Base-by-base conservation (phyloP, 2,329 filamentous ascomycete species). In the Teratosphaeria nubilosa region DNA sequence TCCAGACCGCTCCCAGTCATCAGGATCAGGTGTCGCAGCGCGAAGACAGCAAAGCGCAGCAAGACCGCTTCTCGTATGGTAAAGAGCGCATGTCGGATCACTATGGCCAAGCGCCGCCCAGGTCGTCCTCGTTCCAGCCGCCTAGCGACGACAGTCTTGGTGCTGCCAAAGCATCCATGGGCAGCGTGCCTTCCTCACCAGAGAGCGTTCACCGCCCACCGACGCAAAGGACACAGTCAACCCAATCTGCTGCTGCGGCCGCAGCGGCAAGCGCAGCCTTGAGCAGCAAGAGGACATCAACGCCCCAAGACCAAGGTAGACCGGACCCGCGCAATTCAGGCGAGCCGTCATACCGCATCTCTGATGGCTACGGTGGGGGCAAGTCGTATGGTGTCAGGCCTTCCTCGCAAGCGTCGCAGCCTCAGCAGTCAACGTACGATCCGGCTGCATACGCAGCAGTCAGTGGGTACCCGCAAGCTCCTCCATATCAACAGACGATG, bases 381-480 rank as follows among this genome's bases (percentile, higher is more conserved):
- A 66, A 67, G 54, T 61, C 59, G 30, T 58, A 61, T 41, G 9
- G 54, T 6, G 41, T 30, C 11, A 34, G 32, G 16, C 24, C 53
- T 50, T 58, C 59, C 20, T 56, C 66, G 65, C 64, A 66, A 58
- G 64, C 71, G 24, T 74, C 75, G 58, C 75, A 74, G 53, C 76
- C 78, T 24, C 71, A 75, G 59, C 78, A 81, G 64, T 78, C 84
- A 48, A 84, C 83, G 65, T 94, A 94, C 71, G 89, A 94, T 70
- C 89, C 89, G 30, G 84, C 83, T 25, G 86, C 86, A 62, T 94
- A 91, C 70, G 87, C 86, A 59, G 73, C 74, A 55, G 75, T 77
- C 34, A 70, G 69, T 54, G 68, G 65, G 37, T 73, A 62, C 51
- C 41, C 52, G 20, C 57, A 50, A 51, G 52, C 45, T 16, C 14